These are phyloP conservation scores for Clonostachys byssicola DNA, from an alignment of 2,329 filamentous ascomycete species.

Conservation along the genomic window DNA sequence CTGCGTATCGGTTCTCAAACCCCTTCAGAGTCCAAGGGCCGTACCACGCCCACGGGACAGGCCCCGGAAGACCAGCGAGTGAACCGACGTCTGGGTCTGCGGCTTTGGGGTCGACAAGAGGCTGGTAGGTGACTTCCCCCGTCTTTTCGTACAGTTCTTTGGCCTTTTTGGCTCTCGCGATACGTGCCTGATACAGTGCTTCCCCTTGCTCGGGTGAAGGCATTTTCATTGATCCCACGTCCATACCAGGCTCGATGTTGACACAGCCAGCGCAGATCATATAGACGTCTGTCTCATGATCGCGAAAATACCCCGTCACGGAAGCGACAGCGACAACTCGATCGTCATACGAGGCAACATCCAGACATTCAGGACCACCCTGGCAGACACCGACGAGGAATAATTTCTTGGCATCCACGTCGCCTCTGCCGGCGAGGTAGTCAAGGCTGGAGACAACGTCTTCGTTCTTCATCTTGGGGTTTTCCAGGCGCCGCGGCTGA, in stretches of 20 bases:
- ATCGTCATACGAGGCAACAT: constrained; percentile 18
- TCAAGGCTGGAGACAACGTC: constrained; percentile 17
- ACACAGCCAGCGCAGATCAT: constrained; percentile 21
- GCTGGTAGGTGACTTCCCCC: constrained; percentile 18
- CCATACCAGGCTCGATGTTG: constrained; percentile 5
- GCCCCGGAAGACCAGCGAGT: constrained; percentile 17
- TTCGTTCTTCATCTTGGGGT: constrained; percentile 21
- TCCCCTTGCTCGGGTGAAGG: constrained; percentile 17
- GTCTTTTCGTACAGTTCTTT: constrained; percentile 16
- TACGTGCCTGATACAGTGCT: constrained; percentile 14
- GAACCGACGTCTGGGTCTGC: constrained; percentile 13
- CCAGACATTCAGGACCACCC: constrained; percentile 17
- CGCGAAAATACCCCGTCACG: constrained; percentile 16
- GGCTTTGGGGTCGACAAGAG: constrained; percentile 13
- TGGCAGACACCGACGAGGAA: constrained; percentile 21
- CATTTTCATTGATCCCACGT: constrained; percentile 6
- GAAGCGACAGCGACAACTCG: constrained; percentile 12
- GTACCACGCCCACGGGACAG: constrained; percentile 20
- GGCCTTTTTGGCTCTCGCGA: constrained; percentile 14
- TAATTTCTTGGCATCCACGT: constrained; percentile 10
- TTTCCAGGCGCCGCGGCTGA: constrained; percentile 16
- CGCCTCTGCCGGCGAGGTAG: constrained; percentile 15
- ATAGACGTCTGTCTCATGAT: constrained; percentile 19
- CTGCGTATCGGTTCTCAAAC: constrained; percentile 20
- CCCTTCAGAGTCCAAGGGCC: constrained; percentile 18